Evolutionary conservation across 345 rosid genomes (phyloP), one percentile per base, ranked within the genome.

Genomic region (Theobroma cacao): DNA sequence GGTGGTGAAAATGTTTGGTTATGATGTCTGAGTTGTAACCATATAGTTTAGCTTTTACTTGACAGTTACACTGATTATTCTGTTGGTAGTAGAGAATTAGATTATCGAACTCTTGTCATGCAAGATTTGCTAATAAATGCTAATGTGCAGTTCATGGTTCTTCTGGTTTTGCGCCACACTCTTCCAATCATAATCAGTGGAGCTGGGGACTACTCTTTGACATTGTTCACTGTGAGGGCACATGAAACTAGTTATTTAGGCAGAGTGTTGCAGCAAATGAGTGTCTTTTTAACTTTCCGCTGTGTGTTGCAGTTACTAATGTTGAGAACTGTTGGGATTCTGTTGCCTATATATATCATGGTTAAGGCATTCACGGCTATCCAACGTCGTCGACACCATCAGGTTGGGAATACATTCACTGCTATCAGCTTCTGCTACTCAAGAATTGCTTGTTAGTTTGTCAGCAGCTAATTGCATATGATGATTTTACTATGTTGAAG

Each of bases 111-210:
- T 22, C 61, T 22, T 56, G 5, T 22, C 61, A 56, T 2, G 3
- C 60, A 2, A 22, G 10, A n/a, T 55, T 55, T 22, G 28, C 60
- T 55, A 55, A n/a, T 22, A 22, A 55, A 34, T 83, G 5, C 41
- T 62, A 40, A 20, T 84, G 56, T 82, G 83, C 86, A 95, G 98
- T 92, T 95, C 73, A 83, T 89, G 77, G 74, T 88, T 75, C 90
- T 95, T 69, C 82, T 95, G 56, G 89, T 95, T 70, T 78, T 92
- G 67, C 91, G 95, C 74, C 91, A 89, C 72, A 86, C 90, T 69
- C 90, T 95, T 70, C 95, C 98, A 2, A 64, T 92, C 61, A 48
- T 93, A 26, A 56, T 87, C 34, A 86, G 83, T 63, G 94, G 88
- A 77, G 82, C 79, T 12, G 88, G 85, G 75, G 87, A 93, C 64